These are phyloP conservation scores for Suhomyces coccinellae DNA, from an alignment of 1,139 yeast genomes.

Conservation along the genomic window DNA sequence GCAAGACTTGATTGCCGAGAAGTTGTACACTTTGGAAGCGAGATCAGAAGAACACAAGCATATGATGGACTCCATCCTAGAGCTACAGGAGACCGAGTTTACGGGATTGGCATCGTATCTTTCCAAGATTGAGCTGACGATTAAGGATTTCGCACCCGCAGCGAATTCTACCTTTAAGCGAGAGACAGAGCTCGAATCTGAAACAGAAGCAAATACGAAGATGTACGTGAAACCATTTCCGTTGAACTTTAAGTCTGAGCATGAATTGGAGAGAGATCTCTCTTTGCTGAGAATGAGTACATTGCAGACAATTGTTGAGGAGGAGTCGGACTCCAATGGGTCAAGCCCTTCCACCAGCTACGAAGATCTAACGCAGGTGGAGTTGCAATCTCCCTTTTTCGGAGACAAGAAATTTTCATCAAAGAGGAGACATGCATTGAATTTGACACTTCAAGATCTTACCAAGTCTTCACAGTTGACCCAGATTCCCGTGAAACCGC, in stretches of 20 bases:
- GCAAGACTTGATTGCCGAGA: slow-evolving; percentile 5
- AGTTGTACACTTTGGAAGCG: background rate
- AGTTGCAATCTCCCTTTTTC: slow-evolving; percentile 2
- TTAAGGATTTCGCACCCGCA: background rate
- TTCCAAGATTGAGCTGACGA: slow-evolving; percentile 5
- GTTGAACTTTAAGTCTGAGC: slow-evolving; percentile 11
- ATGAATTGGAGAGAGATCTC: background rate
- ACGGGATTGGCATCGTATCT: slow-evolving; percentile 3
- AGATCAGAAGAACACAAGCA: slow-evolving; percentile 5
- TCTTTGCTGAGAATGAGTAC: background rate
- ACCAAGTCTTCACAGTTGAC: background rate
- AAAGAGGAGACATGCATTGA: background rate
- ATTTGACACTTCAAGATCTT: background rate
- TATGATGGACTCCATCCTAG: slow-evolving; percentile 3
- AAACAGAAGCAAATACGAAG: background rate
- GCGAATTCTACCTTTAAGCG: background rate
- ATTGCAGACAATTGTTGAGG: slow-evolving; percentile 1
- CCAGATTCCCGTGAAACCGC: background rate
- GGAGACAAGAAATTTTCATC: background rate
- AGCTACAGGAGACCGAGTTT: slow-evolving; percentile 3
- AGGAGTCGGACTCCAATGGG: background rate
- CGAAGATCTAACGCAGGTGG: background rate
- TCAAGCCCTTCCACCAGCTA: background rate
- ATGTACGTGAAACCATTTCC: slow-evolving; percentile 18
- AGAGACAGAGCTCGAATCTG: background rate